Base-by-base conservation (phyloP, 2,329 filamentous ascomycete genomes). In the Pyricularia sp. region DNA sequence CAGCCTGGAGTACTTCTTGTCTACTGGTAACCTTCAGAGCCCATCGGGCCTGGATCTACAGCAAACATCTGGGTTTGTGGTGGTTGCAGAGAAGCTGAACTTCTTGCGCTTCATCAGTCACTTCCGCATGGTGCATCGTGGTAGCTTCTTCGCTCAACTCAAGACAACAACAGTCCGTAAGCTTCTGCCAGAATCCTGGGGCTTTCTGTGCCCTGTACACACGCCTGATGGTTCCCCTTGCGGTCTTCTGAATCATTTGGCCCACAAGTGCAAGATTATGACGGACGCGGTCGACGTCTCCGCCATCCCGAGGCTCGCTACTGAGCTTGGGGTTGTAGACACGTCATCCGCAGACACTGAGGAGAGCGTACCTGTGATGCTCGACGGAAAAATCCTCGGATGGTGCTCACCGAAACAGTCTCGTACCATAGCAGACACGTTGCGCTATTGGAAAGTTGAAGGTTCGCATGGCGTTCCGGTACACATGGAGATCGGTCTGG, bases 21-120 rank as follows among this genome's bases (percentile, higher is more conserved):
- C 93, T 0, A 99, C 94, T 0, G 94, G 94, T 70, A 99, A 99
- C 72, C 79, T 99, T 60, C 86, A 91, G 72, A 96, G 91, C 79
- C 88, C 91, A 16, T 96, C 91, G 33, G 94, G 94, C 68, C 82
- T 99, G 55, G 94, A 99, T 82, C 77, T 97, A 72, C 94, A 97
- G 73, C 94, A 99, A 76, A 88, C 89, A 0, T 94, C 93, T 13
- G 94, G 94, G 68, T 99, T 96, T 76, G 96, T 91, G 0, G 92
- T 99, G 63, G 93, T 97, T 63, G 94, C 94, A 2, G 94, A 99
- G 75, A 97, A 97, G 82, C 93, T 99, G 74, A 99, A 99, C 79
- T 99, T 97, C 75, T 86, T 96, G 72, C 91, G 94, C 71, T 99
- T 97, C 79, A 96, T 99, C 78, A 94, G 91, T 76, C 94, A 99